A percentile compares a stretch with the other conserved stretches of the same genome.
These are phyloP conservation scores for Torrubiellomyces zombiae DNA, from an alignment of 2,329 filamentous ascomycete species.

Conservation along the genomic window DNA sequence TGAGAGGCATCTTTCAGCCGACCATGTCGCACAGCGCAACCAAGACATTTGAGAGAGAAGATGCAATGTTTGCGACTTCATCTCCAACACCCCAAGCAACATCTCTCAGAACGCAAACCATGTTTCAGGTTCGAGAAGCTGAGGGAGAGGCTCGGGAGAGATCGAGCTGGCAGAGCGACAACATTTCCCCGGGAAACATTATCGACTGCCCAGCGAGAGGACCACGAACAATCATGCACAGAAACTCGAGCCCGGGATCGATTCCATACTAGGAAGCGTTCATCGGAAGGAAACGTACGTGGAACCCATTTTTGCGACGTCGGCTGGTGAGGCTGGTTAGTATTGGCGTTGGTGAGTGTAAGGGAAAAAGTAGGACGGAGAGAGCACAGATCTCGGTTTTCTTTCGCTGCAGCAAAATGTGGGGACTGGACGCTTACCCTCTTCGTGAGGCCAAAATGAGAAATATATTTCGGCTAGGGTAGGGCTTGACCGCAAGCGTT, in stretches of 20 bases:
- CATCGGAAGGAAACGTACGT: constrained; percentile 36
- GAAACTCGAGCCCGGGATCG: constrained; percentile 31
- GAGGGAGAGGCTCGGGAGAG: constrained; percentile 48
- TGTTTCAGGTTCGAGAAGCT: constrained; percentile 26
- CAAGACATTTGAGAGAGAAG: constrained; percentile 68
- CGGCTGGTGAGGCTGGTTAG: constrained; percentile 23
- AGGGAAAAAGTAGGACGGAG: background rate
- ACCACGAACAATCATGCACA: constrained; percentile 63
- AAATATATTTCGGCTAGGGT: constrained; percentile 14
- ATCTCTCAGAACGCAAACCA: constrained; percentile 39
- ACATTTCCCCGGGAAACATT: constrained; percentile 7
- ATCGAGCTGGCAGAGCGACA: constrained; percentile 56
- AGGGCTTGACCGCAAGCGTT: too few relatives aligned
- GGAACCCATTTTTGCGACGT: constrained; percentile 25
- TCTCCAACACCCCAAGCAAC: constrained; percentile 58
- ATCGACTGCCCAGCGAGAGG: constrained; percentile 54
- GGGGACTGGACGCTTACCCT: constrained; percentile 1
- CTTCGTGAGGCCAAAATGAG: background rate
- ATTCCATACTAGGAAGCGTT: constrained; percentile 17
- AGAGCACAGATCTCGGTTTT: background rate
- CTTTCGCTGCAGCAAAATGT: constrained; percentile 2
- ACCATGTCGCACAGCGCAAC: constrained; percentile 25
- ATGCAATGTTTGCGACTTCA: constrained; percentile 33
- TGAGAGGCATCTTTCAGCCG: constrained; percentile 12
- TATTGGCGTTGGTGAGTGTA: constrained; percentile 16